phyloP scores from a whole-genome alignment of 108 stramenopile genomes.

The Pseudonitzschia delicatissima region DNA sequence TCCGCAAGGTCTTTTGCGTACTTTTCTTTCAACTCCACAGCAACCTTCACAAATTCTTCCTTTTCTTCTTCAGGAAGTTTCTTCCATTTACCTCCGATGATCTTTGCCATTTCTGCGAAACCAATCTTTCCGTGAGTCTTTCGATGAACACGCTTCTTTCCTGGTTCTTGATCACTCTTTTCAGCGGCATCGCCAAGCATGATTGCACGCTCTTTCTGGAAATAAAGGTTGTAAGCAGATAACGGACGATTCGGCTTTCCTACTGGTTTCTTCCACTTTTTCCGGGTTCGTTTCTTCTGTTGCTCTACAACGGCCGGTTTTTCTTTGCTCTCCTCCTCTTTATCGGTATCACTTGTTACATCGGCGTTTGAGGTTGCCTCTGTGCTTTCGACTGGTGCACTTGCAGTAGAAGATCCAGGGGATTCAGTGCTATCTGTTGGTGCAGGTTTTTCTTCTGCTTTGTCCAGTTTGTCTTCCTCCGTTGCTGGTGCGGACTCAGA shows the following conservation, averaged over 20 bases:
- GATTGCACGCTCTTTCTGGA: conserved; percentile 31
- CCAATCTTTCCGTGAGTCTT: conserved; percentile 81
- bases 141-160: conserved; percentile 55
- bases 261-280: conserved; percentile 41
- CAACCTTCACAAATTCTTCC: conserved; percentile 21
- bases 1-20: conserved; percentile 32
- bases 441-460: background rate
- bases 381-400: background rate
- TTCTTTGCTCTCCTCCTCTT: background rate
- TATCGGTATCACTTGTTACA: background rate
- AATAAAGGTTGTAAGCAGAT: conserved; percentile 41
- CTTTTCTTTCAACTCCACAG: conserved; percentile 33
- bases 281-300: conserved; percentile 28
- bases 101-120: conserved; percentile 67
- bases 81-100: conserved; percentile 66
- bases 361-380: background rate
- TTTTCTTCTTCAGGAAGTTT: conserved; percentile 14
- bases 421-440: background rate
- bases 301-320: background rate
- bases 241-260: conserved; percentile 40
- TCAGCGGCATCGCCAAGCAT: conserved; percentile 37
- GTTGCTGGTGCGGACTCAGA: background rate
- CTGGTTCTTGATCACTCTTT: conserved; percentile 16
- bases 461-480: background rate
- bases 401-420: background rate